These are phyloP conservation scores for Lepiota venenata DNA, from an alignment of 768 basidiomycete genomes.

Conservation along the genomic window DNA sequence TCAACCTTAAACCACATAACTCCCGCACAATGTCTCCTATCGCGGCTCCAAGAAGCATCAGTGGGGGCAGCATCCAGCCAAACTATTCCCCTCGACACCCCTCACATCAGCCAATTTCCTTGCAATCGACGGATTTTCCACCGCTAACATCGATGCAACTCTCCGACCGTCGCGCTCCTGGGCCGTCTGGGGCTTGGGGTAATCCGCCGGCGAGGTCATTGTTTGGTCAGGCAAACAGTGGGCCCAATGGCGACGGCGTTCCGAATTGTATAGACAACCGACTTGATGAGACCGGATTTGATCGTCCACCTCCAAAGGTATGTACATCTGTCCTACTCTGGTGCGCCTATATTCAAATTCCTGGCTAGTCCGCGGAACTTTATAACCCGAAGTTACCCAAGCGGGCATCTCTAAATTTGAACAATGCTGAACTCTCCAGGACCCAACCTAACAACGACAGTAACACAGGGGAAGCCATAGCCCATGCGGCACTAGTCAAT, in stretches of 20 bases:
- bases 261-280: slow-evolving; percentile 22
- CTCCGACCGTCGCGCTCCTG: slow-evolving; percentile 51
- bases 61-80: slow-evolving; percentile 29
- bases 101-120: slow-evolving; percentile 34
- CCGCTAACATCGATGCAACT: slow-evolving; percentile 50
- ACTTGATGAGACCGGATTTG: slow-evolving; percentile 43
- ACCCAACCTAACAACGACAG: slow-evolving; percentile 21
- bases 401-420: slow-evolving; percentile 20
- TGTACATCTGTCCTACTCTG: neutral
- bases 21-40: slow-evolving; percentile 41
- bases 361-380: slow-evolving; percentile 26
- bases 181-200: slow-evolving; percentile 68
- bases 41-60: slow-evolving; percentile 33
- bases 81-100: slow-evolving; percentile 21
- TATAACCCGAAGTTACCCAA: slow-evolving; percentile 31
- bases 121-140: slow-evolving; percentile 68
- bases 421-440: slow-evolving; percentile 19
- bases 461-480: slow-evolving; percentile 20
- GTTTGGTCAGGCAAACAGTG: slow-evolving; percentile 36
- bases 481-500: slow-evolving; percentile 31
- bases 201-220: slow-evolving; percentile 51
- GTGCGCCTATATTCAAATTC: neutral
- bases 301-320: slow-evolving; percentile 48
- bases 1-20: slow-evolving; percentile 71
- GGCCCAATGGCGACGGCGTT: slow-evolving; percentile 23